phyloP scores from a whole-genome alignment of 805 yeast genomes.

The Hanseniaspora singularis region DNA sequence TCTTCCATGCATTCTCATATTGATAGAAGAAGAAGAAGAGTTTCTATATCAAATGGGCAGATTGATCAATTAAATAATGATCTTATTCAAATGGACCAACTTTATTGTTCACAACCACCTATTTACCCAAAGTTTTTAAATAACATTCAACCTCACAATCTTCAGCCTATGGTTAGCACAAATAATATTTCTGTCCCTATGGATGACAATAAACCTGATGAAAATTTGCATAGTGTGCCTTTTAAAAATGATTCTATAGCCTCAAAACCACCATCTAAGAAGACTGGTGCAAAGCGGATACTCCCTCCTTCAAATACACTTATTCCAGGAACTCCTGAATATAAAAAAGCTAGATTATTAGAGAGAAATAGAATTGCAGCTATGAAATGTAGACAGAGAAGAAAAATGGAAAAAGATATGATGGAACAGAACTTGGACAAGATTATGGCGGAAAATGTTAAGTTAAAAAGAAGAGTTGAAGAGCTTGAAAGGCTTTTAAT shows the following conservation, averaged over 20 bases:
- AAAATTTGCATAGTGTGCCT: no score
- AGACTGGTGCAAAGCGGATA: constrained; percentile 12
- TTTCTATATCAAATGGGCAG: constrained; percentile 76
- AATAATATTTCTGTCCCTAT: not conserved
- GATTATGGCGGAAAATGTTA: constrained; percentile 35
- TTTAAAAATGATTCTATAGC: not conserved
- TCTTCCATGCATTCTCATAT: not conserved
- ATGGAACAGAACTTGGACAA: constrained; percentile 48
- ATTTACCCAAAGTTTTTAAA: constrained; percentile 19
- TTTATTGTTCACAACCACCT: constrained; percentile 31
- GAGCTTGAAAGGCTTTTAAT: not conserved
- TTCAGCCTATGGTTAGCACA: not conserved
- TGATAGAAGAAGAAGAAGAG: constrained; percentile 39
- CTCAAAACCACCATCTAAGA: constrained; percentile 4
- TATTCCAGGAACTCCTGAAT: constrained; percentile 55
- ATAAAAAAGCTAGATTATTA: constrained; percentile 50
- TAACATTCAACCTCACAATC: not conserved
- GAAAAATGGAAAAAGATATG: constrained; percentile 56
- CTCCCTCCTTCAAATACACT: constrained; percentile 33
- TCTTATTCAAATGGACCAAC: constrained; percentile 29
- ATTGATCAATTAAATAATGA: constrained; percentile 57
- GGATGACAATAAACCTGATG: not conserved
- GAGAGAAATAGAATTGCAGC: constrained; percentile 61
- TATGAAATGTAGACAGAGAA: constrained; percentile 53
- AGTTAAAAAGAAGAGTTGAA: constrained; percentile 29